Base-by-base conservation (phyloP, 2,329 filamentous ascomycete species). In the Rugonectria rugulosa region DNA sequence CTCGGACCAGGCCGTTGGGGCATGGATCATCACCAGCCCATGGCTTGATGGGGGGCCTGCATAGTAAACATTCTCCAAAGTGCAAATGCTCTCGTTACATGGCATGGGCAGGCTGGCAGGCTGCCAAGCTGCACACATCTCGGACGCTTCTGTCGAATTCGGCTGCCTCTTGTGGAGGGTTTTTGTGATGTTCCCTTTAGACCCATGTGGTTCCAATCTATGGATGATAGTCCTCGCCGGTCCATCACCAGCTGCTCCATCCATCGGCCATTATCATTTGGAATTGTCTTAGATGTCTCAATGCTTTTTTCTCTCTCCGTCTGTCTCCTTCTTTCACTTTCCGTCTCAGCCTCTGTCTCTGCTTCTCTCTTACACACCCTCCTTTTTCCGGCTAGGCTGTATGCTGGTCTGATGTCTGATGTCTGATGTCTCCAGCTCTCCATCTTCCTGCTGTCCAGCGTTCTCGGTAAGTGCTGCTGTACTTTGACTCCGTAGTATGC, bases 111-210 rank as follows among this genome's bases (percentile, higher is more conserved):
- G n/a, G 29, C n/a, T n/a, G n/a, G n/a, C n/a, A n/a, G n/a, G n/a
- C n/a, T n/a, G n/a, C n/a, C n/a, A n/a, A 45, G 38, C 46, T 44
- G 34, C 12, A 32, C 47, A 23, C 54, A 48, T 11, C 43, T 42
- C 38, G 27, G 29, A 53, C 32, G 45, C 19, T 49, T 58, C 40
- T 45, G 50, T 41, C 52, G 40, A 54, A 53, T 44, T 48, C 45
- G 45, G 32, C 24, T 53, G 32, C 44, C 41, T 55, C 32, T 15
- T 49, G 56, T 58, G 51, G 56, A 55, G 56, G n/a, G n/a, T n/a
- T n/a, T n/a, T n/a, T n/a, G n/a, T n/a, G n/a, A n/a, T n/a, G n/a
- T n/a, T n/a, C n/a, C n/a, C 37, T 27, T 46, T 44, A 38, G 32
- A 36, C 48, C 47, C 48, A 49, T 48, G 49, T 53, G 44, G 38